These are phyloP conservation scores for Neurospora sp. DNA, from an alignment of 495 filamentous ascomycete genomes.

Conservation along the genomic window DNA sequence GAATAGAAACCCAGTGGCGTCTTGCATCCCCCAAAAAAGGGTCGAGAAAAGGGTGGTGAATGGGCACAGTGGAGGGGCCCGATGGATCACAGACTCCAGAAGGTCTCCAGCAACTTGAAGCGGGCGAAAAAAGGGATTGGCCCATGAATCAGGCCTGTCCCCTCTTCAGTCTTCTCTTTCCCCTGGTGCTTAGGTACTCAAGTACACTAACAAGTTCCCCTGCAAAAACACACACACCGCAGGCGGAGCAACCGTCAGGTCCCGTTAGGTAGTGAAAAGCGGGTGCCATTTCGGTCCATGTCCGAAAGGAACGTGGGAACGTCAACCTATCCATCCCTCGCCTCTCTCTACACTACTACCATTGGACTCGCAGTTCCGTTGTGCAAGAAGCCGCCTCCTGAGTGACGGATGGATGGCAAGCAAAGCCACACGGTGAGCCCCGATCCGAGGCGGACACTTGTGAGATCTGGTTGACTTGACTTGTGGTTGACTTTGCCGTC, in stretches of 20 bases:
- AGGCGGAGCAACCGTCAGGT: not conserved
- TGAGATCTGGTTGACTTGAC: not conserved
- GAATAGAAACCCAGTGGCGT: not conserved
- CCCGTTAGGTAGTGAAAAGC: not conserved
- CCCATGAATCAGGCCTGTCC: not conserved
- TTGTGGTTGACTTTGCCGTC: not conserved
- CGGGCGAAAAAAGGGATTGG: not conserved
- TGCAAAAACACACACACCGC: not conserved
- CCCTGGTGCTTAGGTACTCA: not conserved
- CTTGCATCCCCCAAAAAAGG: not conserved
- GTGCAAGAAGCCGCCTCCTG: not conserved
- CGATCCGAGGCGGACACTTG: not conserved
- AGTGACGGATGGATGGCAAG: not conserved
- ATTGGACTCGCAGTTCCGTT: not conserved
- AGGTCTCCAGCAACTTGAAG: not conserved
- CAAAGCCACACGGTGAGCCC: not conserved
- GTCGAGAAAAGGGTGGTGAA: not conserved
- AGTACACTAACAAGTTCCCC: not conserved
- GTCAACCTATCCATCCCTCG: not conserved
- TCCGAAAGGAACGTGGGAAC: not conserved
- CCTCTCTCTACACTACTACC: not conserved
- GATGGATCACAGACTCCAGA: not conserved
- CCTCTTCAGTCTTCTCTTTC: not conserved
- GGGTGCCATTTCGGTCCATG: not conserved
- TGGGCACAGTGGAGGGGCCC: not conserved